Percentiles rank a stretch among this genome's conserved stretches.
Conservation (phyloP, 1,139 yeast species). For the Spathaspora jeffriesii region DNA sequence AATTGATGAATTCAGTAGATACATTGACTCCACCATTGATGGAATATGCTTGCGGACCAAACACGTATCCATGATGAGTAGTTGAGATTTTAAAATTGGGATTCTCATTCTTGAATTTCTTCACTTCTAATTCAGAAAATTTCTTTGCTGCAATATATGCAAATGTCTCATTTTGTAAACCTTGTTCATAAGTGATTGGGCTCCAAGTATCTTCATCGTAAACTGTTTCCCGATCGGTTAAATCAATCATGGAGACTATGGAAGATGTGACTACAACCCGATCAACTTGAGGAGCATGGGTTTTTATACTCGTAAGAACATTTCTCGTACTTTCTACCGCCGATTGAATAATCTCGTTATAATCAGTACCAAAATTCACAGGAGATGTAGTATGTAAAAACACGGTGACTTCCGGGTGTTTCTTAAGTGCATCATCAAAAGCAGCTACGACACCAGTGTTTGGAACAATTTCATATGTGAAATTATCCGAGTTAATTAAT, state of each 20-base stretch:
- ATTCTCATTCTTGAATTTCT: slow-evolving; percentile 42
- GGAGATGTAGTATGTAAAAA: neutral
- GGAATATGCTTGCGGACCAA: slow-evolving; percentile 43
- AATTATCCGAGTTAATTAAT: slow-evolving; percentile 12
- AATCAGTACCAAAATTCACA: slow-evolving; percentile 13
- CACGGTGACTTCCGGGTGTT: neutral
- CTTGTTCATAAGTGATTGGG: slow-evolving; percentile 32
- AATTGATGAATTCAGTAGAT: slow-evolving; percentile 34
- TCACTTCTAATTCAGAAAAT: slow-evolving; percentile 19
- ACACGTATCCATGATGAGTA: slow-evolving; percentile 50
- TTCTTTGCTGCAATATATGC: slow-evolving; percentile 55
- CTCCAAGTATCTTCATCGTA: slow-evolving; percentile 40
- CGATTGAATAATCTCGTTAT: slow-evolving; percentile 31
- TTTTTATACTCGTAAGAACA: slow-evolving; percentile 23
- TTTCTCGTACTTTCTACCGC: slow-evolving; percentile 33
- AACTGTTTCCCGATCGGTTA: slow-evolving; percentile 10
- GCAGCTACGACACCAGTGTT: slow-evolving; percentile 18
- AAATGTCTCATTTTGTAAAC: slow-evolving; percentile 20
- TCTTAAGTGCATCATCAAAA: neutral
- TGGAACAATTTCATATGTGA: slow-evolving; percentile 27
- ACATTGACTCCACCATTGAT: slow-evolving; percentile 36
- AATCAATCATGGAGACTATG: slow-evolving; percentile 21
- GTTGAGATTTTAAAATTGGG: slow-evolving; percentile 41
- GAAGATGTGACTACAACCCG: slow-evolving; percentile 32
- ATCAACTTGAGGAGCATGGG: slow-evolving; percentile 23